A percentile compares a stretch with the other conserved stretches of the same genome.
phyloP scores from a whole-genome alignment of 2,329 filamentous ascomycete species.

The Colletotrichum trifolii region DNA sequence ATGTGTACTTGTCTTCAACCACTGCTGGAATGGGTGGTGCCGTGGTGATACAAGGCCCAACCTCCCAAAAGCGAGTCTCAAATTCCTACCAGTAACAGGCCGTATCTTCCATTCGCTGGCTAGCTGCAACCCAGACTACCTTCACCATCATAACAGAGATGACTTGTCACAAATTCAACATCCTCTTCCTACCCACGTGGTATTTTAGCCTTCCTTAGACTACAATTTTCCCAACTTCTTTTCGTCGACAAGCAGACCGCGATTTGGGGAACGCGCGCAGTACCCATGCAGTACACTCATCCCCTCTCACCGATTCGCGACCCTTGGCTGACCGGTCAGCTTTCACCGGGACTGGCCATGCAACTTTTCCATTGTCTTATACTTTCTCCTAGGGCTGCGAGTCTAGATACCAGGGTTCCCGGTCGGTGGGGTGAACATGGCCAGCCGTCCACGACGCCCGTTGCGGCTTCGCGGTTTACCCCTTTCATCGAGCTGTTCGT shows the following conservation, averaged over 20 bases:
- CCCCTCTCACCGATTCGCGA: constrained; percentile 29
- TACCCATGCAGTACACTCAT: constrained; percentile 16
- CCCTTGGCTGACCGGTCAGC: constrained; percentile 27
- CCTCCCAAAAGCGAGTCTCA: constrained; percentile 3
- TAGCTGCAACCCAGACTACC: background rate
- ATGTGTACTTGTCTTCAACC: background rate
- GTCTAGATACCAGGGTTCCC: background rate
- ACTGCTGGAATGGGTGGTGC: constrained; percentile 1
- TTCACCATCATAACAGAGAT: background rate
- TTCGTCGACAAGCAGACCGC: constrained; percentile 2
- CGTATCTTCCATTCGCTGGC: constrained; percentile 5
- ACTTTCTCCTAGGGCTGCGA: background rate
- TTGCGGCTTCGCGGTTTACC: background rate
- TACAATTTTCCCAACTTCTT: background rate
- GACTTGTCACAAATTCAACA: constrained; percentile 4
- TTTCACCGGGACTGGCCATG: constrained; percentile 16
- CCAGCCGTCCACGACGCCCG: constrained; percentile 1
- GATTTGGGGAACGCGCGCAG: background rate
- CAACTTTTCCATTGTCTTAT: background rate
- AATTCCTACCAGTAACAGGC: background rate
- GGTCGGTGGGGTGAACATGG: background rate
- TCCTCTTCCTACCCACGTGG: background rate
- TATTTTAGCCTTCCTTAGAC: background rate
- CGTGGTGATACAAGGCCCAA: constrained; percentile 4
- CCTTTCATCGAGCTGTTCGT: background rate